Evolutionary conservation across 108 stramenopile genomes (phyloP).

Genomic region (Skeletonema grethae): DNA sequence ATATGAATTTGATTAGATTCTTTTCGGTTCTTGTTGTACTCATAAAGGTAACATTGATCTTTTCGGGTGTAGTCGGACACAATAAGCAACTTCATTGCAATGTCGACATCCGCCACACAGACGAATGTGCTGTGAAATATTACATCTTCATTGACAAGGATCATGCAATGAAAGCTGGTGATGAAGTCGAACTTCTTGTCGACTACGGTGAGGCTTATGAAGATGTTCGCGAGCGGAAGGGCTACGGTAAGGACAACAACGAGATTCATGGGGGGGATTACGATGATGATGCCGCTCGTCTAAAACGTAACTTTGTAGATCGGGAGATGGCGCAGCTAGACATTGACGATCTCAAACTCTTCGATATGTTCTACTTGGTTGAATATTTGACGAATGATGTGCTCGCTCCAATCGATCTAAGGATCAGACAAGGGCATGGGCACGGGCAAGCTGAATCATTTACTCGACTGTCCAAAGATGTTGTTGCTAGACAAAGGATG

Average conservation of each 20-base stretch:
- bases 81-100: slow-evolving; percentile 1
- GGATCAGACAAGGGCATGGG: neutral
- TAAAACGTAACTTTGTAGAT: slow-evolving; percentile 64
- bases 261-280: neutral
- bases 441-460: neutral
- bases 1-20: slow-evolving; percentile 5
- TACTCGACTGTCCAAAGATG: neutral
- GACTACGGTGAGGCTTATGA: slow-evolving; percentile 73
- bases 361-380: slow-evolving; percentile 26
- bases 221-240: slow-evolving; percentile 65
- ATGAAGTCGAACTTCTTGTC: slow-evolving; percentile 41
- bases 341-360: slow-evolving; percentile 29
- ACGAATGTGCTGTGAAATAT: slow-evolving; percentile 59
- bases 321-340: slow-evolving; percentile 40
- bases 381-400: slow-evolving; percentile 30
- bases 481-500: slow-evolving; percentile 30
- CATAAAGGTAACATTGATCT: neutral
- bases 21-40: neutral
- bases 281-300: slow-evolving; percentile 32
- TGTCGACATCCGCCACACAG: slow-evolving; percentile 27
- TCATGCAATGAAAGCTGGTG: slow-evolving; percentile 9
- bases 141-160: slow-evolving; percentile 43
- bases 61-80: slow-evolving; percentile 56
- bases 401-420: slow-evolving; percentile 15
- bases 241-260: slow-evolving; percentile 65